Evolutionary conservation across 768 basidiomycete species (phyloP).

Genomic region (Suillus fuscotomentosus): DNA sequence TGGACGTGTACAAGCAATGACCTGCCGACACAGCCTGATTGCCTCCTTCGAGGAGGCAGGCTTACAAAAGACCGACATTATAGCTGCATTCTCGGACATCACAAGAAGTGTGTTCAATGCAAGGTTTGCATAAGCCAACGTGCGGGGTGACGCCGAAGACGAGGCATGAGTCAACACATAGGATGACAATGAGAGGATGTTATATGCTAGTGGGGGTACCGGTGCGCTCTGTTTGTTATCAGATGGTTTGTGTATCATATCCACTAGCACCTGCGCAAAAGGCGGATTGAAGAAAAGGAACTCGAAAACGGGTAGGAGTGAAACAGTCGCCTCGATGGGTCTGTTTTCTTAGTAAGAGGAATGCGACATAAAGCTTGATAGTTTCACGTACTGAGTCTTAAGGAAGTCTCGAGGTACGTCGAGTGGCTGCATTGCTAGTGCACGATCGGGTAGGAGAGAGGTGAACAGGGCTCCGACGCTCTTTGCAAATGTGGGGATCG

Average conservation of each 20-base stretch:
- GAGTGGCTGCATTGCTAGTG: conserved; percentile 43
- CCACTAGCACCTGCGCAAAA: conserved; percentile 49
- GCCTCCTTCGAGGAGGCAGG: conserved; percentile 29
- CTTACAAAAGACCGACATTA: conserved; percentile 46
- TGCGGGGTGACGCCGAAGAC: conserved; percentile 54
- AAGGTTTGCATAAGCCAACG: conserved; percentile 61
- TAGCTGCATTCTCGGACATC: conserved; percentile 46
- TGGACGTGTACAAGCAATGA: conserved; percentile 22
- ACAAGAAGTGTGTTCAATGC: conserved; percentile 52
- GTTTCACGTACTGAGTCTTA: conserved; percentile 48
- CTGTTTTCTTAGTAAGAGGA: conserved; percentile 33
- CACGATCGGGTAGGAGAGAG: conserved; percentile 54
- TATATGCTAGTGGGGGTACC: conserved; percentile 41
- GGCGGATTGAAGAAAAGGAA: conserved; percentile 49
- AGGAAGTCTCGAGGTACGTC: conserved; percentile 54
- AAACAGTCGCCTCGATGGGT: conserved; percentile 59
- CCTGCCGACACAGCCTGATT: conserved; percentile 66
- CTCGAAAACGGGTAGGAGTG: conserved; percentile 62
- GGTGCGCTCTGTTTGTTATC: conserved; percentile 6
- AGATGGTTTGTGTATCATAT: conserved; percentile 26
- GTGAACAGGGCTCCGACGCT: conserved; percentile 51
- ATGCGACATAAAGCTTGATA: neutral
- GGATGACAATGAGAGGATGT: conserved; percentile 56
- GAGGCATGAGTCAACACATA: conserved; percentile 69
- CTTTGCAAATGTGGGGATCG: conserved; percentile 46